Evolutionary conservation across 805 yeast species (phyloP).

Genomic region (Cyberlindnera misumaiensis): DNA sequence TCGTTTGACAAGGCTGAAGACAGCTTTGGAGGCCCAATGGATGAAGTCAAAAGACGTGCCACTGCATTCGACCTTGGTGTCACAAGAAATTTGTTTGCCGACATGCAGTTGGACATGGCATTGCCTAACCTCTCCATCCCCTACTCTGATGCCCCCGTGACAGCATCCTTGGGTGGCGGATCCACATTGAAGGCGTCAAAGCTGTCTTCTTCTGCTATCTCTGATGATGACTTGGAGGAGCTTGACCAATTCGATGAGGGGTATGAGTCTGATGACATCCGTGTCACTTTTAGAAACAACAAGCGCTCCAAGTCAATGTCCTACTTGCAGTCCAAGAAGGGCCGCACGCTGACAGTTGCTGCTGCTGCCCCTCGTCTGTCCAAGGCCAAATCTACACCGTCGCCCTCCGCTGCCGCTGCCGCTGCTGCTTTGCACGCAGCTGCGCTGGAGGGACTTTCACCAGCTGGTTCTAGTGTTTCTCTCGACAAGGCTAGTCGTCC

Average conservation of each 20-base stretch:
- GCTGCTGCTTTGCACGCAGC: constrained; percentile 70
- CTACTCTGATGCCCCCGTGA: constrained; percentile 70
- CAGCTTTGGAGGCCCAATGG: constrained; percentile 7
- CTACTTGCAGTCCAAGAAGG: constrained; percentile 45
- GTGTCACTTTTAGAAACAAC: constrained; percentile 35
- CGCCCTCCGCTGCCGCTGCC: constrained; percentile 63
- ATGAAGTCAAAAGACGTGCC: constrained; percentile 37
- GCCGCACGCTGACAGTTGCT: constrained; percentile 53
- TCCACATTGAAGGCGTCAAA: constrained; percentile 11
- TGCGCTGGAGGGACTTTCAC: constrained; percentile 44
- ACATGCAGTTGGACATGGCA: constrained; percentile 30
- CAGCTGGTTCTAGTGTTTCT: constrained; percentile 30
- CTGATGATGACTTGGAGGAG: constrained; percentile 43
- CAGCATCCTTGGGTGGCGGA: constrained; percentile 47
- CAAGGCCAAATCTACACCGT: constrained; percentile 47
- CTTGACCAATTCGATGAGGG: constrained; percentile 28
- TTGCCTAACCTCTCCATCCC: constrained; percentile 49
- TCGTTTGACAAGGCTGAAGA: constrained; percentile 19
- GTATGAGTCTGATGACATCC: constrained; percentile 32
- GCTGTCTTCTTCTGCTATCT: constrained; percentile 16
- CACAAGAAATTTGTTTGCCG: constrained; percentile 31
- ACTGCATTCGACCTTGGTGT: constrained; percentile 48
- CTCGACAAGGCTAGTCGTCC: constrained; percentile 10
- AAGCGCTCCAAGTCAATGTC: constrained; percentile 63
- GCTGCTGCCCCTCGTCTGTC: constrained; percentile 80